Evolutionary conservation across 2,329 filamentous ascomycete genomes (phyloP).

Genomic region (Colletotrichum orbiculare): DNA sequence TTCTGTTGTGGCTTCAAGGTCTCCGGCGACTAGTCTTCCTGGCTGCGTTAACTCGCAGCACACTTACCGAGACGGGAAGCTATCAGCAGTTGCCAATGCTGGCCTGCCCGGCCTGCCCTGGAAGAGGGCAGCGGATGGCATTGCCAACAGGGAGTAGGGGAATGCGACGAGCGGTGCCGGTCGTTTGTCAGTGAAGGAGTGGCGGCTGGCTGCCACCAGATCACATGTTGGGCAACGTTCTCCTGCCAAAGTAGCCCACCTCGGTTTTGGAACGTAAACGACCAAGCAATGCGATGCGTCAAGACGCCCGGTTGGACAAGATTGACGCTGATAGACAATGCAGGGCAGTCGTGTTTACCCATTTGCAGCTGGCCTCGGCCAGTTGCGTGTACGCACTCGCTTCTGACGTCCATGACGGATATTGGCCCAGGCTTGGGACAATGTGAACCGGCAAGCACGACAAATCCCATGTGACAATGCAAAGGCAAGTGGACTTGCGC

Average conservation of each 20-base stretch:
- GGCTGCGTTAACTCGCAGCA: constrained; percentile 16
- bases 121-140: constrained; percentile 8
- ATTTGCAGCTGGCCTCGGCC: constrained; percentile 5
- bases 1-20: too few relatives aligned
- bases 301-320: too few relatives aligned
- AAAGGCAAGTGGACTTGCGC: not conserved
- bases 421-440: constrained; percentile 4
- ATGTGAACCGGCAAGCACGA: not conserved
- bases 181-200: too few relatives aligned
- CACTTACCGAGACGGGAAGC: constrained; percentile 19
- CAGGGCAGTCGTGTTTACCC: too few relatives aligned
- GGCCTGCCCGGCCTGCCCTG: constrained; percentile 1
- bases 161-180: too few relatives aligned
- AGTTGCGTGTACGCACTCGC: not conserved
- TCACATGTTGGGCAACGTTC: constrained; percentile 27
- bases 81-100: constrained; percentile 24
- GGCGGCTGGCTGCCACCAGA: not conserved
- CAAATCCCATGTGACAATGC: constrained; percentile 31
- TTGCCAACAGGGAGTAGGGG: not conserved
- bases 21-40: not conserved
- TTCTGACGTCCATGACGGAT: not conserved
- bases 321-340: too few relatives aligned
- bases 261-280: too few relatives aligned
- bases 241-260: too few relatives aligned
- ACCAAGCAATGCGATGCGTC: too few relatives aligned